Evolutionary conservation across 495 filamentous ascomycete genomes (phyloP).

Genomic region (Annulohypoxylon moriforme): DNA sequence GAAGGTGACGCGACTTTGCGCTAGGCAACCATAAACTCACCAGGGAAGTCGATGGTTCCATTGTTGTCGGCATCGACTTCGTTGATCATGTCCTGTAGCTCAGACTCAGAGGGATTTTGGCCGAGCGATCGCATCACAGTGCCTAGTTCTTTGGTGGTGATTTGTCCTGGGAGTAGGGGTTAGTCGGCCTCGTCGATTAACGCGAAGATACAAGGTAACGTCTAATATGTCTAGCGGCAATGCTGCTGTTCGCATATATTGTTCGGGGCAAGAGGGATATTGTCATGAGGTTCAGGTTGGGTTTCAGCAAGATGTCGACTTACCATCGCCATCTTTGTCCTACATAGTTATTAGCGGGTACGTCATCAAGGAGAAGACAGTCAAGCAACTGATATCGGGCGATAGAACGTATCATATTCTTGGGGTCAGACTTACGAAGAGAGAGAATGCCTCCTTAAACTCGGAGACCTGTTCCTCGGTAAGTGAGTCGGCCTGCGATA

Average conservation of each 20-base stretch:
- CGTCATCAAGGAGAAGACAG: slow-evolving; percentile 35
- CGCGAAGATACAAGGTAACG: not conserved
- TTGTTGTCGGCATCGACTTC: slow-evolving; percentile 99
- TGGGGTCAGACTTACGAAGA: slow-evolving; percentile 83
- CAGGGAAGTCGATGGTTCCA: slow-evolving; percentile 98
- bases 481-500: slow-evolving; percentile 82
- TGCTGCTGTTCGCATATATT: slow-evolving; percentile 21
- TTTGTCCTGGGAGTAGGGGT: slow-evolving; percentile 76
- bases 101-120: slow-evolving; percentile 98
- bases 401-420: not conserved
- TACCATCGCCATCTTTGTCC: slow-evolving; percentile 99
- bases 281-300: not conserved
- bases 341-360: slow-evolving; percentile 56
- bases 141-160: slow-evolving; percentile 98
- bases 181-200: slow-evolving; percentile 30
- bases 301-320: slow-evolving; percentile 57
- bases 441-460: slow-evolving; percentile 99
- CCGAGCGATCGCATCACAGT: slow-evolving; percentile 99
- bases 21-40: slow-evolving; percentile 63
- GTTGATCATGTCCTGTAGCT: slow-evolving; percentile 99
- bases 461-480: slow-evolving; percentile 99
- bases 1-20: slow-evolving; percentile 14
- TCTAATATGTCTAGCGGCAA: not conserved
- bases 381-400: not conserved
- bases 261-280: slow-evolving; percentile 6